Evolutionary conservation across 1,139 yeast species (phyloP), one percentile per base, ranked within the genome.

Genomic region (Yamadazyma triangularis): DNA sequence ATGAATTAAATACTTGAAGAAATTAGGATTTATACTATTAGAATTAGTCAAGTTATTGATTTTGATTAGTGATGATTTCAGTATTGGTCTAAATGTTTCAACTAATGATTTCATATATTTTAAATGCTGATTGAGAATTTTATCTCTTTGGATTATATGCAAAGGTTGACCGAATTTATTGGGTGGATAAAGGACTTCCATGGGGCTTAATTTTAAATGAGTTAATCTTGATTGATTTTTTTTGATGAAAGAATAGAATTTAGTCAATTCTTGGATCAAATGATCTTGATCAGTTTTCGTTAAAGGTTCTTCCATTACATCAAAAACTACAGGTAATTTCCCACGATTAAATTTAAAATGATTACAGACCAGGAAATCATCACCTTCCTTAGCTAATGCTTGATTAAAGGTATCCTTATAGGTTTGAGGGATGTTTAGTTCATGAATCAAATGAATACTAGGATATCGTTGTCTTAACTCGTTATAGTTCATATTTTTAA

Each of bases 171-270:
- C 73, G 29, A 47, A 51, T 22, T 57, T 44, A 23, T 54, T 54
- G 2, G 68, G 53, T 6, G 58, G 58, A 35, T 59, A 64, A 2
- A 51, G 23, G 6, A 58, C 65, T 30, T 64, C 71, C 16, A 65
- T 42, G 2, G 55, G 53, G 11, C 43, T 53, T 1, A 61, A 32
- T 32, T 63, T 54, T 4, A 48, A 26, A 8, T 47, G 55, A 18
- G 56, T 42, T 4, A 64, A 18, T 18, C 20, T 18, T 7, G 8
- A 6, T 8, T 19, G 29, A 5, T 30, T 23, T 19, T 50, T 53
- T 31, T 56, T 41, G 0, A 34, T 8, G 29, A 63, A 61, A 4
- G 30, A 22, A 40, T 60, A 54, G 8, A 53, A 39, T 21, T 36
- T 28, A n/a, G 29, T 13, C 4, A 29, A 12, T 4, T 21, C 16